phyloP scores from a whole-genome alignment of 2,329 filamentous ascomycete species.

The Pseudogymnoascus sp. region DNA sequence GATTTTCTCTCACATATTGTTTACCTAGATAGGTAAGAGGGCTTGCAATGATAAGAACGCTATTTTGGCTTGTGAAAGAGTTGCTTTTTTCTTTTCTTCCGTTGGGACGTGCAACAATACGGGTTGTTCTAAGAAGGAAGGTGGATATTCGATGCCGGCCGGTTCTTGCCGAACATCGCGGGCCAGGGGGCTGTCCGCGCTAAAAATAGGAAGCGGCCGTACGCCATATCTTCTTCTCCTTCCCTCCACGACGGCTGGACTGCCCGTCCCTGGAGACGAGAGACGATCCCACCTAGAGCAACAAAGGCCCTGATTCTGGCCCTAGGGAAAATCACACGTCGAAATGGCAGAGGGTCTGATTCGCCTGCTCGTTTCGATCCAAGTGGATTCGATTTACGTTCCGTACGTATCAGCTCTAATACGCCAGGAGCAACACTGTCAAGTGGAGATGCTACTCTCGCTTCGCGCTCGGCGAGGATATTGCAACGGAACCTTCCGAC shows the following conservation, averaged over 20 bases:
- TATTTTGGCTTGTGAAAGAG: constrained; percentile 3
- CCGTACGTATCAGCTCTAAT: background rate
- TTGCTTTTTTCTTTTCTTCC: background rate
- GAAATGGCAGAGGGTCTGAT: background rate
- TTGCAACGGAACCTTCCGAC: background rate
- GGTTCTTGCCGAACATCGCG: background rate
- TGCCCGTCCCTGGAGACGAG: background rate
- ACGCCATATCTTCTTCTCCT: background rate
- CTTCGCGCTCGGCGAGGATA: background rate
- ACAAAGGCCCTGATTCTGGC: background rate
- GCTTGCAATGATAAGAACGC: background rate
- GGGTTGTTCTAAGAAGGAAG: background rate
- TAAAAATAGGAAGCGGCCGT: background rate
- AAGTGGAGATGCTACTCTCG: background rate
- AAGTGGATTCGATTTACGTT: background rate
- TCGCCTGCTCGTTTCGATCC: background rate
- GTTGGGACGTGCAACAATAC: background rate
- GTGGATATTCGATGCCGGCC: background rate
- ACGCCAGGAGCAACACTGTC: background rate
- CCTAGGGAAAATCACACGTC: background rate
- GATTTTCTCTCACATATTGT: background rate
- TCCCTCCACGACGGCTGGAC: background rate
- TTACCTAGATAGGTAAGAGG: background rate
- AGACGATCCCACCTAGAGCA: background rate
- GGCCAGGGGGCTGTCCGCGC: background rate